These are phyloP conservation scores for Aspergillus taichungensis DNA, from an alignment of 495 filamentous ascomycete genomes.

Conservation along the genomic window DNA sequence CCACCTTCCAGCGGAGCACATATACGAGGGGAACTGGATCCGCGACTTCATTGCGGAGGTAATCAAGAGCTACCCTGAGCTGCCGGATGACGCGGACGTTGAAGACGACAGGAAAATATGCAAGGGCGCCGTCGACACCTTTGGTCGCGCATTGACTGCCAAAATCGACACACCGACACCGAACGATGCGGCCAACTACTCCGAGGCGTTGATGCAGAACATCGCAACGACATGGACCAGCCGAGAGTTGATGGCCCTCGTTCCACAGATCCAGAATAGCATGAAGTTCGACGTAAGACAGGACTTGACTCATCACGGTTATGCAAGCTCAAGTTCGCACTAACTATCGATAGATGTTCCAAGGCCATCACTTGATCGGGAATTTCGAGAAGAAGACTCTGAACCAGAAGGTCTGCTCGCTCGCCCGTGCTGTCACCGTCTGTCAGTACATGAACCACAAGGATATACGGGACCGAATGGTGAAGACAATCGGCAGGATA, in stretches of 20 bases:
- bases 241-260: background rate
- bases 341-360: slow-evolving; percentile 1
- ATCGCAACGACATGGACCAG: background rate
- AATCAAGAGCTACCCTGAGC: background rate
- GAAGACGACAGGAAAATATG: background rate
- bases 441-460: slow-evolving; percentile 1
- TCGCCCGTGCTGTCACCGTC: background rate
- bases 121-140: too few relatives aligned
- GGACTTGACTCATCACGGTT: background rate
- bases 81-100: background rate
- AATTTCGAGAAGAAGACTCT: slow-evolving; percentile 1
- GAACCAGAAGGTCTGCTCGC: background rate
- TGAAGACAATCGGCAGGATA: background rate
- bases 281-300: background rate
- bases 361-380: background rate
- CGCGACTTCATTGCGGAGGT: background rate
- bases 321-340: too few relatives aligned
- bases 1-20: slow-evolving; percentile 1
- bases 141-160: too few relatives aligned
- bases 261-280: slow-evolving; percentile 1
- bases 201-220: slow-evolving; percentile 1
- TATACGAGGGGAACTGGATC: slow-evolving; percentile 6
- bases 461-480: background rate
- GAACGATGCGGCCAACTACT: background rate
- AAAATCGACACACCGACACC: background rate